Evolutionary conservation across 2,329 filamentous ascomycete genomes (phyloP).

Genomic region (Colletotrichum lindemuthianum): DNA sequence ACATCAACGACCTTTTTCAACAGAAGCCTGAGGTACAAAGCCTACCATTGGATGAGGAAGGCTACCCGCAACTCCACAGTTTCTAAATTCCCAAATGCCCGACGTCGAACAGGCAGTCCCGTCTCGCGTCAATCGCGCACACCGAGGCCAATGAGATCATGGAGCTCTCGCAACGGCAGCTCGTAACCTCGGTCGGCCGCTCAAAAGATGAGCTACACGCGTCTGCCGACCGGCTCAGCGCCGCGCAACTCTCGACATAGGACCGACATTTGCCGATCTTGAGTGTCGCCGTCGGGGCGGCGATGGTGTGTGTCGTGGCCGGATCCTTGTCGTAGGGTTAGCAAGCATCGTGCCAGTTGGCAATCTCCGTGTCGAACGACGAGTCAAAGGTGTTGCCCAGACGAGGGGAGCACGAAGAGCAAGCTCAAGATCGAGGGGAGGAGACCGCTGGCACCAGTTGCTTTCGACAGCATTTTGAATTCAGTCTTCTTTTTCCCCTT

Average conservation of each 20-base stretch:
- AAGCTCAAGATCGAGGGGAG: neutral
- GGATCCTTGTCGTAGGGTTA: neutral
- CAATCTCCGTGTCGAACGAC: constrained; percentile 5
- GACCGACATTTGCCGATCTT: neutral
- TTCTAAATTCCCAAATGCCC: constrained; percentile 6
- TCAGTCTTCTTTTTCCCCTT: too few species aligned
- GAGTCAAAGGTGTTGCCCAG: constrained; percentile 12
- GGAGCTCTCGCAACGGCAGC: constrained; percentile 11
- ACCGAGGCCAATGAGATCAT: constrained; percentile 12
- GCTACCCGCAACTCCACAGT: constrained; percentile 2
- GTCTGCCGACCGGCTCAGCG: neutral
- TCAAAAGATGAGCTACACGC: constrained; percentile 3
- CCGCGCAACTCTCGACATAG: constrained; percentile 13
- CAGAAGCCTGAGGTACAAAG: neutral
- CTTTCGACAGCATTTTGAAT: too few species aligned
- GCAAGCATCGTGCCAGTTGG: constrained; percentile 15
- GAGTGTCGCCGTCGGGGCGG: constrained; percentile 12
- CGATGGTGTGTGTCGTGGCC: neutral
- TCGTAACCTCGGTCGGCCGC: constrained; percentile 2
- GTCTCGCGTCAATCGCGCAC: neutral
- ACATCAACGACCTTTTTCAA: too few species aligned
- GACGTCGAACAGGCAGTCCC: neutral
- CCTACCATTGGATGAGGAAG: neutral
- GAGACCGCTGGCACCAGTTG: too few species aligned
- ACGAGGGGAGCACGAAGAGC: too few species aligned